Evolutionary conservation across 164 flowering plant genomes (phyloP).

Genomic region (Berberis vulgaris): DNA sequence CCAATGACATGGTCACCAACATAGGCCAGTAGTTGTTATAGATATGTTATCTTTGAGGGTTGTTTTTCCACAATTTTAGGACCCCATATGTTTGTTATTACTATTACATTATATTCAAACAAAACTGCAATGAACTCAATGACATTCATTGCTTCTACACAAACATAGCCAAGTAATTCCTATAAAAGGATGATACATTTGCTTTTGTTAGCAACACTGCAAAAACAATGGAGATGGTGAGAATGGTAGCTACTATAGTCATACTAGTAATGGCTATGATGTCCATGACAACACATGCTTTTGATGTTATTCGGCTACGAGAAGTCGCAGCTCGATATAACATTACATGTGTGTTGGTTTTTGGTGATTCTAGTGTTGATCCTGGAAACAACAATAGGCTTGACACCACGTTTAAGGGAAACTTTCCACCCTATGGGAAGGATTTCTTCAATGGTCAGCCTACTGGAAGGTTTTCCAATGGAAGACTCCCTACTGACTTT

Average conservation of each 20-base stretch:
- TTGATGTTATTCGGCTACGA: constrained; percentile 19
- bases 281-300: constrained; percentile 5
- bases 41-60: too few relatives aligned
- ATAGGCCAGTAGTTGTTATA: too few relatives aligned
- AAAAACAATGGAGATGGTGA: neutral
- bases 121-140: too few relatives aligned
- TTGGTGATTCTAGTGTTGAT: constrained; percentile 78
- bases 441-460: constrained; percentile 39
- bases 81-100: too few relatives aligned
- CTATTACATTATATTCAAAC: too few relatives aligned
- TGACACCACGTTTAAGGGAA: constrained; percentile 31
- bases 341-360: constrained; percentile 41
- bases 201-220: neutral
- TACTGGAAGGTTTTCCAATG: constrained; percentile 64
- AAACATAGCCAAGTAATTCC: neutral
- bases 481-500: constrained; percentile 60
- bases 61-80: too few relatives aligned
- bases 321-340: constrained; percentile 22
- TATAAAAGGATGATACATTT: neutral
- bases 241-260: neutral
- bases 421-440: constrained; percentile 64
- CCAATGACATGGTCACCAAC: too few relatives aligned
- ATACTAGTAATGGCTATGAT: neutral
- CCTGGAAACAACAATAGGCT: constrained; percentile 64
- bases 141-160: too few relatives aligned